Evolutionary conservation across 805 yeast species (phyloP).

Genomic region (Candida ovalis): DNA sequence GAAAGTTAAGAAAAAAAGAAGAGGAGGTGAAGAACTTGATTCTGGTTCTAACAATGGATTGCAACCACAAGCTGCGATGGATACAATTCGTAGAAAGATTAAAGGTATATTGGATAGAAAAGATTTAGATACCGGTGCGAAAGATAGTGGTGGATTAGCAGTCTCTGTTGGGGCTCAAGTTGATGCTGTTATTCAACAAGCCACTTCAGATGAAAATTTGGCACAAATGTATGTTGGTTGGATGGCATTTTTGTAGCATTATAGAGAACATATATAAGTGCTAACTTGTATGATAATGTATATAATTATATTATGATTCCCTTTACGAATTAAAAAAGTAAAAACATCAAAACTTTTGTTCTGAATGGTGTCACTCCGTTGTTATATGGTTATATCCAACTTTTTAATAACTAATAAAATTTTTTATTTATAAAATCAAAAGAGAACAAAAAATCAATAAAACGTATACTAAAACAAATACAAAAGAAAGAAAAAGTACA

Average conservation of each 20-base stretch:
- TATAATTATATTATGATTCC: too few species aligned
- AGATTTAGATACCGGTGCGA: slow-evolving; percentile 33
- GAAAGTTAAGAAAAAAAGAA: slow-evolving; percentile 39
- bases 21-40: slow-evolving; percentile 17
- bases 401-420: too few species aligned
- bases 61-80: slow-evolving; percentile 64
- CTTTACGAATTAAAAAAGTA: too few species aligned
- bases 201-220: slow-evolving; percentile 66
- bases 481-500: neutral
- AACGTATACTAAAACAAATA: neutral
- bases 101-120: slow-evolving; percentile 80
- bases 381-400: too few species aligned
- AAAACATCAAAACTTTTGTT: too few species aligned
- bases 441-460: neutral
- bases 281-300: too few species aligned
- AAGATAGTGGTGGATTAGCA: slow-evolving; percentile 56
- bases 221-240: slow-evolving; percentile 93
- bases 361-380: too few species aligned
- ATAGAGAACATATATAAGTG: too few species aligned
- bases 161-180: slow-evolving; percentile 92
- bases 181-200: slow-evolving; percentile 80
- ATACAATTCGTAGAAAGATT: slow-evolving; percentile 71
- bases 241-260: slow-evolving; percentile 70
- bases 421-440: neutral
- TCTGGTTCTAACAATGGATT: slow-evolving; percentile 23